phyloP scores from a whole-genome alignment of 768 basidiomycete genomes.

The Boletus rubropictus region DNA sequence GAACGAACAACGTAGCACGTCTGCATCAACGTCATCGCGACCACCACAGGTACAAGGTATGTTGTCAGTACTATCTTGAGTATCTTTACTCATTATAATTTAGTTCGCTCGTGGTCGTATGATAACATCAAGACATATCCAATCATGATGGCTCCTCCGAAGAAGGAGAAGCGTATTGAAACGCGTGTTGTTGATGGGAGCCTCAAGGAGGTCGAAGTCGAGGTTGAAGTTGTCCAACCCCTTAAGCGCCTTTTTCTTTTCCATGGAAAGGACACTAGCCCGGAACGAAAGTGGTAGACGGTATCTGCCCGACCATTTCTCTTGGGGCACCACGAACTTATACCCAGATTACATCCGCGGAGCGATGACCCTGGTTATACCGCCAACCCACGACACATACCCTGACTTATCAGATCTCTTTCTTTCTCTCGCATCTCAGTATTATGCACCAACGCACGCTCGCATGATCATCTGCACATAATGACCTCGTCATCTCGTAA shows the following conservation, averaged over 20 bases:
- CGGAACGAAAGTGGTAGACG: conserved; percentile 26
- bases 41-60: conserved; percentile 50
- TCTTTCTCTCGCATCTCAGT: conserved; percentile 18
- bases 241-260: conserved; percentile 69
- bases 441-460: conserved; percentile 22
- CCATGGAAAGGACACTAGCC: conserved; percentile 38
- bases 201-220: conserved; percentile 46
- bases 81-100: conserved; percentile 6
- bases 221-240: conserved; percentile 50
- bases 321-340: conserved; percentile 17
- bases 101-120: conserved; percentile 73
- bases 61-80: conserved; percentile 13
- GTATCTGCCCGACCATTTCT: conserved; percentile 6
- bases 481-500: conserved; percentile 30
- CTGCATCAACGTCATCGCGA: conserved; percentile 29
- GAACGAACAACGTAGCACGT: conserved; percentile 21
- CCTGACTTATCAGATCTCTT: conserved; percentile 31
- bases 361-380: conserved; percentile 29
- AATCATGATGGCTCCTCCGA: conserved; percentile 43
- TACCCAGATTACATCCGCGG: conserved; percentile 28
- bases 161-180: conserved; percentile 49
- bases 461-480: conserved; percentile 24
- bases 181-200: conserved; percentile 45
- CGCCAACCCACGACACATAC: conserved; percentile 31
- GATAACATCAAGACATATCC: conserved; percentile 68